These are phyloP conservation scores for Thielaviopsis cerberus DNA, from an alignment of 2,329 filamentous ascomycete genomes.

Conservation along the genomic window DNA sequence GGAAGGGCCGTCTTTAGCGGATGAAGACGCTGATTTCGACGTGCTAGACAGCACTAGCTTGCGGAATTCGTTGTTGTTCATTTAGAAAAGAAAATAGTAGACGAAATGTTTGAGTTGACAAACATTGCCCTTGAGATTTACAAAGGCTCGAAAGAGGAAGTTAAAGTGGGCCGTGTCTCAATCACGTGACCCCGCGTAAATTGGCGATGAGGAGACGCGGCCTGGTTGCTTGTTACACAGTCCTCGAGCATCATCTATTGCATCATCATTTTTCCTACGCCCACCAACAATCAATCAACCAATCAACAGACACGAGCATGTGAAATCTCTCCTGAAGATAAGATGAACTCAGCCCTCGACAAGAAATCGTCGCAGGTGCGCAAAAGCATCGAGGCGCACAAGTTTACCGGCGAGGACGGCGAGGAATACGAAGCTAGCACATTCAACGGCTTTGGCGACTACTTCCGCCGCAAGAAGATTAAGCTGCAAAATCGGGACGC, in stretches of 20 bases:
- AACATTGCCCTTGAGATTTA: no score
- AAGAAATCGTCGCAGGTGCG: slow-evolving; percentile 44
- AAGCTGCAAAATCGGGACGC: slow-evolving; percentile 91
- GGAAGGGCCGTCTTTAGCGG: not conserved
- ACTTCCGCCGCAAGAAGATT: slow-evolving; percentile 88
- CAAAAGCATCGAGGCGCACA: slow-evolving; percentile 45
- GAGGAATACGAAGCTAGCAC: slow-evolving; percentile 78
- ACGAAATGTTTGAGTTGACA: no score
- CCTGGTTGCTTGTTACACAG: not conserved
- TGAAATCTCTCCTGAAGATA: no score
- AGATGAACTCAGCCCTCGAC: slow-evolving; percentile 42
- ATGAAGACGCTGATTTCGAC: slow-evolving; percentile 20
- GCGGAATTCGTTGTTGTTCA: slow-evolving; percentile 95
- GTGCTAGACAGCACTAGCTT: slow-evolving; percentile 45
- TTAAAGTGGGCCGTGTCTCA: slow-evolving; percentile 1
- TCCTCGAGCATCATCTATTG: no score
- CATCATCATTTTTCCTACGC: no score
- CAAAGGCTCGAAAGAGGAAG: not conserved
- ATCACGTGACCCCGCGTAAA: slow-evolving; percentile 9
- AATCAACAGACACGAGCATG: no score
- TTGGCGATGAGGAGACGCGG: not conserved
- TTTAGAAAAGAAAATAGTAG: slow-evolving; percentile 21
- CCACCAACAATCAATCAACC: not conserved
- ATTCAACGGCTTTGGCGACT: slow-evolving; percentile 80
- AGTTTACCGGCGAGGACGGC: slow-evolving; percentile 62